Base-by-base conservation (phyloP, 23 red algal species). In the Chondrus crispus region DNA sequence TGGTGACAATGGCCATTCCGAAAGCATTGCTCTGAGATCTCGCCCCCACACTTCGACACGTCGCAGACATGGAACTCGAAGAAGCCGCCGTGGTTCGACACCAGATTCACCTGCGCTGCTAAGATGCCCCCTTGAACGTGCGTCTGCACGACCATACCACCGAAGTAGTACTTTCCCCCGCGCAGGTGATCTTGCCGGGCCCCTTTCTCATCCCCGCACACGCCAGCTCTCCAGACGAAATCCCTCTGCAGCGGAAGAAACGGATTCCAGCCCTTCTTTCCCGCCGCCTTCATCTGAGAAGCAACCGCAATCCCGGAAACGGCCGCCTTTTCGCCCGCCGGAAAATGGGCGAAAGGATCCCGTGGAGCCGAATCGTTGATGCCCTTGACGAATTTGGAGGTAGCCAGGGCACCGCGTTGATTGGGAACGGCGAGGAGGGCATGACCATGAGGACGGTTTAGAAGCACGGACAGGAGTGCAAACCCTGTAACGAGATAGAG, bases 41-140 rank as follows among this genome's bases (percentile, higher is more conserved):
- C 86, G 86, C 71, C 86, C 46, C 71, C 86, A 32, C 86, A 90
- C 86, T 68, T 76, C 45, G 68, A 60, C 11, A 90, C 86, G 52
- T 90, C 86, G 44, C 86, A 90, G 13, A 90, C 71, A 40, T 79
- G 73, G 32, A 90, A 36, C 35, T 80, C 86, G 8, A 90, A 49
- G 45, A 47, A 90, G 39, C 86, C 86, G 37, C 69, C 69, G 72
- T 90, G 86, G 19, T 64, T 37, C 11, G 70, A 36, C 11, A 63
- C 69, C 13, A 90, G 43, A 26, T 46, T n/a, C 58, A 72, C 66
- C 6, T 16, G 38, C 37, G 79, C 48, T 68, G 62, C 33, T 36
- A 90, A 22, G 9, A 80, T 47, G 18, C 71, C 70, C 18, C 86
- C 73, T 36, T 80, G 86, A n/a, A 11, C 5, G 46, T 90, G 79